These are phyloP conservation scores for Diaporthe aspalathi DNA, from an alignment of 2,329 filamentous ascomycete species.

Conservation along the genomic window DNA sequence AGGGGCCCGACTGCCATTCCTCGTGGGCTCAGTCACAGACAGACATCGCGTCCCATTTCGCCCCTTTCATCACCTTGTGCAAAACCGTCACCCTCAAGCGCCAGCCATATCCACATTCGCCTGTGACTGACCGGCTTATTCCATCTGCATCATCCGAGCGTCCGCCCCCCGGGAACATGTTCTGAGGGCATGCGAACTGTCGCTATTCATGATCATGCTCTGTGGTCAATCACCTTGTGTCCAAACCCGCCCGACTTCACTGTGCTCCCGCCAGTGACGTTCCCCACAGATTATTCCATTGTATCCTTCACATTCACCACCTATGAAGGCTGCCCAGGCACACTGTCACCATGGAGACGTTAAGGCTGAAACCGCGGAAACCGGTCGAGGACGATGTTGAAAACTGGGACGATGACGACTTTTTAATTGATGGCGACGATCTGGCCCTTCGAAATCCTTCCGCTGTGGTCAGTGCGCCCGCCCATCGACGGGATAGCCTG, in stretches of 20 bases:
- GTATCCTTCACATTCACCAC: slow-evolving; percentile 31
- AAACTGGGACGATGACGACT: slow-evolving; percentile 83
- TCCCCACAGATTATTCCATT: slow-evolving; percentile 20
- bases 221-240: slow-evolving; percentile 26
- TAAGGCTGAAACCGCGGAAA: slow-evolving; percentile 64
- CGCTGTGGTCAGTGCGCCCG: slow-evolving; percentile 55
- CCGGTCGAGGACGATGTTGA: slow-evolving; percentile 74
- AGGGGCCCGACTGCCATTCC: slow-evolving; percentile 33
- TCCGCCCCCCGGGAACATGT: slow-evolving; percentile 23
- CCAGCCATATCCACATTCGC: slow-evolving; percentile 4
- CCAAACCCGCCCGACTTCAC: slow-evolving; percentile 27
- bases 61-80: slow-evolving; percentile 4
- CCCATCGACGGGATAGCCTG: slow-evolving; percentile 77
- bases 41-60: slow-evolving; percentile 18
- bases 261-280: slow-evolving; percentile 30
- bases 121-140: neutral
- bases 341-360: slow-evolving; percentile 60
- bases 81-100: neutral
- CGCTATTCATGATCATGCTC: slow-evolving; percentile 34
- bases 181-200: slow-evolving; percentile 29
- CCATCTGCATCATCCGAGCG: slow-evolving; percentile 7
- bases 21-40: slow-evolving; percentile 18
- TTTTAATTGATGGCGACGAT: slow-evolving; percentile 76
- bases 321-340: slow-evolving; percentile 22
- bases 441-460: slow-evolving; percentile 68